Percentiles rank a stretch among this genome's conserved stretches.
Conservation (phyloP, 208 protist species). For the Trypanosoma cruzi region DNA sequence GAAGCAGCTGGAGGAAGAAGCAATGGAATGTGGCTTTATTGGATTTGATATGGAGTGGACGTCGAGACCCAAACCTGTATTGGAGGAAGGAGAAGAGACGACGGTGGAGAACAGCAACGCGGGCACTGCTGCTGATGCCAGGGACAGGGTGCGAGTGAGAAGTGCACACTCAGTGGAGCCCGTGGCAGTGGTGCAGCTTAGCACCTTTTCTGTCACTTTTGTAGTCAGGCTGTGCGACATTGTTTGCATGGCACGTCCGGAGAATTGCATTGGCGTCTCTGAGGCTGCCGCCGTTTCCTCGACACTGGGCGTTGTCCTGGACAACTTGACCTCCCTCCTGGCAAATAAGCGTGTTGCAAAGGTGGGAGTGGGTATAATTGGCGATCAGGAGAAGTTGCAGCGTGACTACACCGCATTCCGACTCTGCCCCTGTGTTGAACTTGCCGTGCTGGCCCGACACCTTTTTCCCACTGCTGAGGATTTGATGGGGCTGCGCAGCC, state of each 20-base stretch:
- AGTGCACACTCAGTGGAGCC: conserved; percentile 18
- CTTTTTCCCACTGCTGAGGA: conserved; percentile 1
- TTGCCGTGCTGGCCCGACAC: conserved; percentile 36
- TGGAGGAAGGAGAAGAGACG: neutral
- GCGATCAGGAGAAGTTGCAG: conserved; percentile 56
- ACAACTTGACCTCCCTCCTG: conserved; percentile 35
- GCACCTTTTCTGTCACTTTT: conserved; percentile 41
- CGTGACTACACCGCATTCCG: conserved; percentile 38
- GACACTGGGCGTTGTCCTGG: conserved; percentile 24
- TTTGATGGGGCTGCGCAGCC: conserved; percentile 20
- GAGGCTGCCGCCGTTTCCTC: conserved; percentile 8
- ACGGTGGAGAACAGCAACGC: neutral
- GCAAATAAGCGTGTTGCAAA: conserved; percentile 32
- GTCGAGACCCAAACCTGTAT: conserved; percentile 8
- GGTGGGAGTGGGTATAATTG: conserved; percentile 54
- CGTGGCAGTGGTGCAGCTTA: conserved; percentile 64
- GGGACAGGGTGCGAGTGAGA: neutral
- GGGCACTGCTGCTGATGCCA: neutral
- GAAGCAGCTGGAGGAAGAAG: conserved; percentile 34
- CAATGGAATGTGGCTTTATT: conserved; percentile 37
- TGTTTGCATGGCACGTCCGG: conserved; percentile 24
- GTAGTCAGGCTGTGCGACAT: conserved; percentile 51
- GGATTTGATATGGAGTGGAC: conserved; percentile 76
- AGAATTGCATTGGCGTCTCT: conserved; percentile 1
- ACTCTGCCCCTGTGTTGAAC: conserved; percentile 40